Conservation (phyloP, 106 monocot species). For the Dioscorea alata region DNA sequence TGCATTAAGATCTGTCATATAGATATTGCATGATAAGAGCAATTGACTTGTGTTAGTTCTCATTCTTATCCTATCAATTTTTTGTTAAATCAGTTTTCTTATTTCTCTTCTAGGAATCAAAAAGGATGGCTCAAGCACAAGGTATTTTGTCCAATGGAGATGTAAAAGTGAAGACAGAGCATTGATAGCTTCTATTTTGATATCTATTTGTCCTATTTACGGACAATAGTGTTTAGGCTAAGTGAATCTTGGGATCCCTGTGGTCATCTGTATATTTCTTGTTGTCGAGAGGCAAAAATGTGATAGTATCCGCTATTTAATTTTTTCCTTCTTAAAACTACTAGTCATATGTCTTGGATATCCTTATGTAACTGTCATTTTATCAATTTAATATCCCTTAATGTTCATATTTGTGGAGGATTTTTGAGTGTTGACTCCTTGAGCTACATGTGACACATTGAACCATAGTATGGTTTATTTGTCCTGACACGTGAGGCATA, state of each 20-base stretch:
- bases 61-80: background rate
- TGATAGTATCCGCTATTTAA: background rate
- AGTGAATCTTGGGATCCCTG: background rate
- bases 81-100: background rate
- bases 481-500: too few species aligned
- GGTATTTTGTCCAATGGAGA: conserved; percentile 68
- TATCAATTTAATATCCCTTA: too few species aligned
- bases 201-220: background rate
- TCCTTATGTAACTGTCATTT: too few species aligned
- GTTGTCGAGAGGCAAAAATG: background rate
- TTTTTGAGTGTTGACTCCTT: too few species aligned
- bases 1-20: background rate
- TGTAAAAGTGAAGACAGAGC: conserved; percentile 63
- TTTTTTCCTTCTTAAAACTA: background rate
- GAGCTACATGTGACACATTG: too few species aligned
- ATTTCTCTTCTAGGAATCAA: conserved; percentile 45
- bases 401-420: too few species aligned
- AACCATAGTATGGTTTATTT: too few species aligned
- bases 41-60: background rate
- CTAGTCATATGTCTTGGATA: too few species aligned
- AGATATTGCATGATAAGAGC: background rate
- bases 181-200: conserved; percentile 10
- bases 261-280: background rate
- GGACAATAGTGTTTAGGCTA: background rate
- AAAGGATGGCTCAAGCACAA: conserved; percentile 59